Conservation (phyloP, 768 basidiomycete species). For the Terana coerulea region DNA sequence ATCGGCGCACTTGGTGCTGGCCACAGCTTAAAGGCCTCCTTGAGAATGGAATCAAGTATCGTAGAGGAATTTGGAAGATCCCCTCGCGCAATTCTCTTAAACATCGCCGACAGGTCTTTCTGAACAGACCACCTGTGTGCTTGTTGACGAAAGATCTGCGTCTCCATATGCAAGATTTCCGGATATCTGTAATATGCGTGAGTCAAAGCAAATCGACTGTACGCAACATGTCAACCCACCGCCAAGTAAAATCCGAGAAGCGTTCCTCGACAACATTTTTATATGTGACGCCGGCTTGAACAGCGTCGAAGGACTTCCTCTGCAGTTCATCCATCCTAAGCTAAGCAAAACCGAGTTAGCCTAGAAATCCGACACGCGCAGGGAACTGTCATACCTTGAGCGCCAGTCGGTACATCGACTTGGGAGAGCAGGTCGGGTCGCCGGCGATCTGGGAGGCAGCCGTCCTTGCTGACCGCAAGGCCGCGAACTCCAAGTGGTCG, state of each 20-base stretch:
- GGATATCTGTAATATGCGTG: not conserved
- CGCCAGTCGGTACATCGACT: not conserved
- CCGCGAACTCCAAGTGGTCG: not conserved
- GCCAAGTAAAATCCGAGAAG: not conserved
- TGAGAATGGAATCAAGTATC: too few relatives aligned
- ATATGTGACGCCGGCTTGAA: not conserved
- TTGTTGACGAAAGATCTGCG: not conserved
- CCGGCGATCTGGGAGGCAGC: not conserved
- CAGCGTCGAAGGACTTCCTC: not conserved
- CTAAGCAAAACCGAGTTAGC: not conserved
- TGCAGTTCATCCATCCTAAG: not conserved
- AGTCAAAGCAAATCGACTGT: not conserved
- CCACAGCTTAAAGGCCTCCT: too few relatives aligned
- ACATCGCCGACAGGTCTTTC: not conserved
- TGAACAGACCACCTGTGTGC: not conserved
- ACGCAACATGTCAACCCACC: not conserved
- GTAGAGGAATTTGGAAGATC: too few relatives aligned
- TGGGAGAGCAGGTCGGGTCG: not conserved
- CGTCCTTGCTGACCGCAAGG: not conserved
- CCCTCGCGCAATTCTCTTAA: not conserved
- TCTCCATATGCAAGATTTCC: not conserved
- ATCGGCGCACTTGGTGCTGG: too few relatives aligned
- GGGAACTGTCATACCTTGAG: not conserved
- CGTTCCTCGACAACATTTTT: not conserved
- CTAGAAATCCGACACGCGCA: not conserved